Evolutionary conservation across 2,329 filamentous ascomycete species (phyloP), one percentile per base, ranked within the genome.

Genomic region (Fusarium graminum): DNA sequence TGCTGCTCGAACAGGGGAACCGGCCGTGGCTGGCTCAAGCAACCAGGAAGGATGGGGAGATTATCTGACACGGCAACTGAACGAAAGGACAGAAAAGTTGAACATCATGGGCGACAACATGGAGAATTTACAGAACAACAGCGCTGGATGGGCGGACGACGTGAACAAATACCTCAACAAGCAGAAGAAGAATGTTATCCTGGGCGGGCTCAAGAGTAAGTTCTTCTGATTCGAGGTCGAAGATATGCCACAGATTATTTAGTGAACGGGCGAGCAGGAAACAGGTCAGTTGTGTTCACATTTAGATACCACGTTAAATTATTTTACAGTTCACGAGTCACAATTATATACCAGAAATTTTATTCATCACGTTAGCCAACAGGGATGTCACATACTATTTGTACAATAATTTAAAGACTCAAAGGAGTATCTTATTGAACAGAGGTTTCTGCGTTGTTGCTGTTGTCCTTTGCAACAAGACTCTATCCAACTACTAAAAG

Each of bases 21-120:
- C 75, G 61, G 69, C 75, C 63, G 65, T 70, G 50, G 55, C 67
- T 3, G 76, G 68, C 1, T 61, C 71, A 52, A 55, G 78, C 59
- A 56, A 78, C 60, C 80, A 86, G 59, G 89, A 96, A 69, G 86
- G 86, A 0, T 90, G 88, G 87, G 87, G 87, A 72, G 89, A 93
- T 41, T 98, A 96, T 74, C 88, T 98, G 78, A 89, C 91, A 11
- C 85, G 94, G 34, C 92, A 97, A 76, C 79, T 99, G 43, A 93
- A 96, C 71, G 94, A 98, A 79, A 82, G 95, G 49, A 97, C 95
- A 1, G 93, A 98, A 80, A 93, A 90, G 74, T 81, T 99, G 58
- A 91, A 90, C 42, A 81, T 96, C 7, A 90, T 94, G 78, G 91
- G 90, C 4, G 94, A 98, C 72, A 89, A 83, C 45, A 93, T 98